Evolutionary conservation across 2,329 filamentous ascomycete species (phyloP).

Genomic region (Aspergillus vadensis): DNA sequence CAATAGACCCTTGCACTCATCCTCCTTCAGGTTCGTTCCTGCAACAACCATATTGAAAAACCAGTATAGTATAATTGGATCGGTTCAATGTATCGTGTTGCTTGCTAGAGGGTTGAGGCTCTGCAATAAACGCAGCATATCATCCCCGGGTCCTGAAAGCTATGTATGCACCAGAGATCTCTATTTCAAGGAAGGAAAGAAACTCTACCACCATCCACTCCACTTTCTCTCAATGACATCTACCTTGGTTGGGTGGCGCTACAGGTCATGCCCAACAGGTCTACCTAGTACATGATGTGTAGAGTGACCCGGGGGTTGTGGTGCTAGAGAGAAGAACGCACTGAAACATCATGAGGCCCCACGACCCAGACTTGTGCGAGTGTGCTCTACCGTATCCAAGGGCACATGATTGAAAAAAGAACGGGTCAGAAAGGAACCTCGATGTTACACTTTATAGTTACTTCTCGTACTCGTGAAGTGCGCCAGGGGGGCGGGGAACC

Average conservation of each 20-base stretch:
- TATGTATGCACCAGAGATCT: not conserved
- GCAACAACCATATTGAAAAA: not conserved
- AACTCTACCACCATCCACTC: not conserved
- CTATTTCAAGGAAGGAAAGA: not conserved
- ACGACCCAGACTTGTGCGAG: not conserved
- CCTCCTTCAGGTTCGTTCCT: not conserved
- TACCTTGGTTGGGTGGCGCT: not conserved
- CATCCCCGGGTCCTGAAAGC: not conserved
- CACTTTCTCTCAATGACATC: not conserved
- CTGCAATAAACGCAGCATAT: not conserved
- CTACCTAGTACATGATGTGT: not conserved
- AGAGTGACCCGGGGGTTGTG: not conserved
- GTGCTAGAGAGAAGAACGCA: not conserved
- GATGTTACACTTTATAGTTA: slow-evolving; percentile 5
- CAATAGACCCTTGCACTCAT: not conserved
- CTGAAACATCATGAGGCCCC: not conserved
- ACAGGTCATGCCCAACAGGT: not conserved
- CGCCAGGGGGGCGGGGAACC: not conserved
- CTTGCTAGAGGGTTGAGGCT: not conserved
- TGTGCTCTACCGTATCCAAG: not conserved
- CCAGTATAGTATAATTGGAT: not conserved
- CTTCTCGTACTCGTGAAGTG: not conserved
- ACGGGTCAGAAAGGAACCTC: not conserved
- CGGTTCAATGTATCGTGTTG: not conserved
- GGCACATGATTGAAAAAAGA: not conserved